A percentile compares a stretch with the other conserved stretches of the same genome.
These are phyloP conservation scores for Annulohypoxylon truncatum DNA, from an alignment of 2,329 filamentous ascomycete species.

Conservation along the genomic window DNA sequence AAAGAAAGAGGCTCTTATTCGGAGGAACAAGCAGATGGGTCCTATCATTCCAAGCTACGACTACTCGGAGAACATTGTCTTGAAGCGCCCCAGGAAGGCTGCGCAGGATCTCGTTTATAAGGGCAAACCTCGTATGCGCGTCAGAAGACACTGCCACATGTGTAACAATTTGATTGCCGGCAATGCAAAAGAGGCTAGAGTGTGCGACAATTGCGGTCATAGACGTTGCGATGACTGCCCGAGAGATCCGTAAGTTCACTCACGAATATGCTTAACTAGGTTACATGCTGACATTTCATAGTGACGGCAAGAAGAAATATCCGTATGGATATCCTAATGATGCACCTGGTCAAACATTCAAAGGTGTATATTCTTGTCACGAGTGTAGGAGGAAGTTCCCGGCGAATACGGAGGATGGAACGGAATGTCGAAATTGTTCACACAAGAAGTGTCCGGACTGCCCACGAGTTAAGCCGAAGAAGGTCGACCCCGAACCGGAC, in stretches of 20 bases:
- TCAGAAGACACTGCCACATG: slow-evolving; percentile 80
- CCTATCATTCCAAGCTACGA: slow-evolving; percentile 65
- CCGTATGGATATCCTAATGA: slow-evolving; percentile 78
- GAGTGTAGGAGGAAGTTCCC: slow-evolving; percentile 71
- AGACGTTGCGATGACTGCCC: slow-evolving; percentile 83
- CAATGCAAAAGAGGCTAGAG: slow-evolving; percentile 62
- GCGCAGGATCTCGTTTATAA: slow-evolving; percentile 79
- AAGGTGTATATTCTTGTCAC: slow-evolving; percentile 69
- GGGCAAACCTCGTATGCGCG: slow-evolving; percentile 73
- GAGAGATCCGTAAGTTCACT: slow-evolving; percentile 75
- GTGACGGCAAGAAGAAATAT: slow-evolving; percentile 75
- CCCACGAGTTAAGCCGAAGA: slow-evolving; percentile 67
- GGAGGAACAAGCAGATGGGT: slow-evolving; percentile 68
- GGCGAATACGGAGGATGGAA: slow-evolving; percentile 60
- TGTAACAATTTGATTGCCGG: slow-evolving; percentile 73
- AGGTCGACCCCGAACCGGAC: slow-evolving; percentile 71
- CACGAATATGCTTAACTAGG: not conserved
- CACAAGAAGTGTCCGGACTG: slow-evolving; percentile 71
- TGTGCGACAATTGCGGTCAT: slow-evolving; percentile 76
- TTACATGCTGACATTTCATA: slow-evolving; percentile 48
- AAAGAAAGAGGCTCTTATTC: slow-evolving; percentile 60
- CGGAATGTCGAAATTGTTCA: slow-evolving; percentile 69
- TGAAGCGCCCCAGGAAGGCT: slow-evolving; percentile 73
- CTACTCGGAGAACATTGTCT: slow-evolving; percentile 61
- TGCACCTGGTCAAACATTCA: slow-evolving; percentile 63